A percentile compares a stretch with the other conserved stretches of the same genome.
Conservation (phyloP, 192 early-diverging fungal species). For the Backusella luteola region DNA sequence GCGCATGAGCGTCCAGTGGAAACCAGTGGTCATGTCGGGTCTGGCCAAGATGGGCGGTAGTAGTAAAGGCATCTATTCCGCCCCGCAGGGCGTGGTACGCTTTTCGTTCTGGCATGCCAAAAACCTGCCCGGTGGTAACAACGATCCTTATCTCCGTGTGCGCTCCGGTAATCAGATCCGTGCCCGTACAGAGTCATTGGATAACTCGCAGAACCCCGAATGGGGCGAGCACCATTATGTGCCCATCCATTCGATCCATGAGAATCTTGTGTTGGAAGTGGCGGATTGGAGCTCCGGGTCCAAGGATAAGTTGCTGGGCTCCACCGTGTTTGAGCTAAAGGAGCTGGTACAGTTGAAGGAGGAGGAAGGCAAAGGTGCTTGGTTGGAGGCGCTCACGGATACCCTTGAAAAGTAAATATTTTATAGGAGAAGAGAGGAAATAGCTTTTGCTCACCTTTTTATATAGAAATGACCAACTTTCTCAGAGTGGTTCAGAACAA, state of each 20-base stretch:
- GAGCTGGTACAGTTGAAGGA: conserved; percentile 21
- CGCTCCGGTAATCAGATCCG: conserved; percentile 52
- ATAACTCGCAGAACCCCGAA: conserved; percentile 74
- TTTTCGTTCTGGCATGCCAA: conserved; percentile 68
- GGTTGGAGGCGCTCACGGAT: conserved; percentile 12
- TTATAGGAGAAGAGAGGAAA: background rate
- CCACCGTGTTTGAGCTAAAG: conserved; percentile 46
- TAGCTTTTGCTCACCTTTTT: background rate
- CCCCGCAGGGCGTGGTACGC: conserved; percentile 69
- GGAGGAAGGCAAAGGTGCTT: conserved; percentile 15
- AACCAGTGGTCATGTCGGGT: conserved; percentile 67
- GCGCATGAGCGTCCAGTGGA: conserved; percentile 52
- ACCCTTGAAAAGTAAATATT: conserved; percentile 1
- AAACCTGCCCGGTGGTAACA: conserved; percentile 56
- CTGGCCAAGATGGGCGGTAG: background rate
- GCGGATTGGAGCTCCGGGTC: conserved; percentile 74
- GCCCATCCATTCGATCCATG: conserved; percentile 64
- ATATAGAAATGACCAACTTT: conserved; percentile 28
- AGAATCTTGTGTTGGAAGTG: conserved; percentile 65
- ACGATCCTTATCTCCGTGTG: conserved; percentile 77
- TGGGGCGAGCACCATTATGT: conserved; percentile 85
- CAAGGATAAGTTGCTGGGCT: conserved; percentile 76
- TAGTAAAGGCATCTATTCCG: background rate
- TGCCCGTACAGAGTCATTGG: conserved; percentile 66
- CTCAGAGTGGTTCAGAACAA: conserved; percentile 14